Percentiles rank a stretch among this genome's conserved stretches.
Conservation (phyloP, 257 asterid genomes). For the Ligustrum vulgare region DNA sequence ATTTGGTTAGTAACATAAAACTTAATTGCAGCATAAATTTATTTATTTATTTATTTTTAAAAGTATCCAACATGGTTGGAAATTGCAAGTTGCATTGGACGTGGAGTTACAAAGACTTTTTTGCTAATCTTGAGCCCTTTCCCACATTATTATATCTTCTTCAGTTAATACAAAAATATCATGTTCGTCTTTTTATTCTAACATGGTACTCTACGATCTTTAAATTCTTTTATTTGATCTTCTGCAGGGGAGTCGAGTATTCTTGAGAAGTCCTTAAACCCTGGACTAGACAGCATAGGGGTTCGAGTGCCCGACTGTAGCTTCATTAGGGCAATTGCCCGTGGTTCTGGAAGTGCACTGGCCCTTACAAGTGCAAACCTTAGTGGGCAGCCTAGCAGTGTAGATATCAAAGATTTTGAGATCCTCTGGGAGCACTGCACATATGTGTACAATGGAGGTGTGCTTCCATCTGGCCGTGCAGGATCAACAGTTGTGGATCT, state of each 20-base stretch:
- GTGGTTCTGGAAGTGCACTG: slow-evolving; percentile 74
- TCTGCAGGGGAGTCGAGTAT: slow-evolving; percentile 71
- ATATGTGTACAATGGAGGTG: slow-evolving; percentile 69
- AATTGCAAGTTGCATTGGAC: neutral
- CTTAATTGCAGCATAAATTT: no score
- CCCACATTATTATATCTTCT: neutral
- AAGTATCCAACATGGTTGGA: neutral
- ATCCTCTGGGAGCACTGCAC: slow-evolving; percentile 80
- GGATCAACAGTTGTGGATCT: slow-evolving; percentile 91
- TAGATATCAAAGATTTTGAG: slow-evolving; percentile 72
- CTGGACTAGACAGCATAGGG: slow-evolving; percentile 80
- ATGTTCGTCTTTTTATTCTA: neutral
- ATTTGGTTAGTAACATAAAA: neutral
- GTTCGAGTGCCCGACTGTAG: slow-evolving; percentile 73
- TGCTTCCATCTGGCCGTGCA: slow-evolving; percentile 82
- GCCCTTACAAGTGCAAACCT: slow-evolving; percentile 96
- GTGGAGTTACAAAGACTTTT: neutral
- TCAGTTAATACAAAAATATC: neutral
- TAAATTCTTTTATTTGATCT: neutral
- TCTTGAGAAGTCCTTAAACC: slow-evolving; percentile 81
- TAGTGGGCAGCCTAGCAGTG: slow-evolving; percentile 80
- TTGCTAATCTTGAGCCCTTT: neutral
- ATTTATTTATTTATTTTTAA: no score
- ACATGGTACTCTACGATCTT: neutral
- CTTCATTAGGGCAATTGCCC: slow-evolving; percentile 69